Evolutionary conservation across 2,329 filamentous ascomycete species (phyloP), one percentile per base, ranked within the genome.

Genomic region (Colletotrichum tabaci): DNA sequence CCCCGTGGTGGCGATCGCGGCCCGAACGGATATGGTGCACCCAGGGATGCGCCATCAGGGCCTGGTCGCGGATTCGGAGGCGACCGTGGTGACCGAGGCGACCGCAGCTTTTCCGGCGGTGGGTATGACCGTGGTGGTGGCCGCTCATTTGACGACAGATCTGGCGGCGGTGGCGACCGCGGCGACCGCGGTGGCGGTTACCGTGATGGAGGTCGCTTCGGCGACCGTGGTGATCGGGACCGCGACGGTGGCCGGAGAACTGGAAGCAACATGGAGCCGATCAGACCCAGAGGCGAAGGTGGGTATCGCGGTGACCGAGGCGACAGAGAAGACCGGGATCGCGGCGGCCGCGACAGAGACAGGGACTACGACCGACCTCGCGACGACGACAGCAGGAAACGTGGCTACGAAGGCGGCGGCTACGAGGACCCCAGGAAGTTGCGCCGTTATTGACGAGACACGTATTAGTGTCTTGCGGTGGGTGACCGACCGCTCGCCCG

Each of bases 231-330:
- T 9, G 80, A 80, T 58, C 76, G 79, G 56, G 79, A 80, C 38
- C 68, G 68, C 23, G 69, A 72, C 26, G 75, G 74, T 15, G 77
- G 77, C 71, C 86, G 88, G 69, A 84, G 85, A 53, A 92, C 90
- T 67, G 93, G 93, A 75, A 93, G 93, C 84, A 96, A 97, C 83
- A 92, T 93, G 82, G 94, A 97, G 81, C 94, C 94, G 73, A 90
- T 96, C 80, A 91, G 93, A 78, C 90, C 90, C 71, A 81, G 80
- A 64, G 84, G 91, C 77, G 90, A 92, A 74, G 86, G 86, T 80
- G 87, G 87, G 76, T 88, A 89, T 82, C 86, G 82, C 26, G 73
- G 71, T 49, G 73, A 74, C 52, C 65, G 73, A 53, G 73, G 76
- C 71, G 81, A 84, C 44, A 74, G 79, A 69, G 76, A 76, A 61